Conservation (phyloP, 2,329 filamentous ascomycete genomes). For the Pleochaeta shiraiana region DNA sequence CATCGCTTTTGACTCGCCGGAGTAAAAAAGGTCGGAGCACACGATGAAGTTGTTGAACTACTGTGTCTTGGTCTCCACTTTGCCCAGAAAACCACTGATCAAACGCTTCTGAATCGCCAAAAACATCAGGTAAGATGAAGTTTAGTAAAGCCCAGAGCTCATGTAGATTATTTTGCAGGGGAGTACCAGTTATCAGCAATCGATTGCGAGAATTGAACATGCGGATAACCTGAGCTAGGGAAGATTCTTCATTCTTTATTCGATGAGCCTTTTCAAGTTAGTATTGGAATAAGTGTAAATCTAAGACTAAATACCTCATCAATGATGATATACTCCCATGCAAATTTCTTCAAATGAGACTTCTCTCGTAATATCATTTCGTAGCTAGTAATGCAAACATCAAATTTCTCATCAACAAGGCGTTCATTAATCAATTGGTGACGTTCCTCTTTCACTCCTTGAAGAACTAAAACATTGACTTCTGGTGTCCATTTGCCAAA, state of each 20-base stretch:
- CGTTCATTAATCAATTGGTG: conserved; percentile 73
- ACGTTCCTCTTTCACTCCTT: conserved; percentile 89
- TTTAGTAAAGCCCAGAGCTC: conserved; percentile 96
- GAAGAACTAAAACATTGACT: conserved; percentile 79
- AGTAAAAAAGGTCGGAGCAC: conserved; percentile 86
- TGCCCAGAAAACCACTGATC: conserved; percentile 96
- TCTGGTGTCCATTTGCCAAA: conserved; percentile 91
- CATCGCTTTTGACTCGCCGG: conserved; percentile 89
- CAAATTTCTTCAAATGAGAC: conserved; percentile 85
- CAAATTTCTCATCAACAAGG: conserved; percentile 85
- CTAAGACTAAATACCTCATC: conserved; percentile 38
- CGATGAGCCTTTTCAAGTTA: conserved; percentile 41
- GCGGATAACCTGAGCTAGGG: conserved; percentile 86
- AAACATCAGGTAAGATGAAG: conserved; percentile 94
- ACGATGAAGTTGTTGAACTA: conserved; percentile 87
- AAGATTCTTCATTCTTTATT: conserved; percentile 99
- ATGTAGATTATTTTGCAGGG: conserved; percentile 93
- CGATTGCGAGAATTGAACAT: conserved; percentile 92
- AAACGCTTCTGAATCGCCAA: conserved; percentile 89
- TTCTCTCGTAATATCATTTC: conserved; percentile 98
- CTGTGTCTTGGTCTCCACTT: conserved; percentile 75
- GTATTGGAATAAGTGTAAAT: conserved; percentile 2
- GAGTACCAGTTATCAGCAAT: conserved; percentile 87
- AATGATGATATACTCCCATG: conserved; percentile 99
- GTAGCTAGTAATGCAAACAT: conserved; percentile 96